A percentile compares a stretch with the other conserved stretches of the same genome.
phyloP scores from a whole-genome alignment of 805 yeast genomes.

The Kodamaea kaohsiungensis region DNA sequence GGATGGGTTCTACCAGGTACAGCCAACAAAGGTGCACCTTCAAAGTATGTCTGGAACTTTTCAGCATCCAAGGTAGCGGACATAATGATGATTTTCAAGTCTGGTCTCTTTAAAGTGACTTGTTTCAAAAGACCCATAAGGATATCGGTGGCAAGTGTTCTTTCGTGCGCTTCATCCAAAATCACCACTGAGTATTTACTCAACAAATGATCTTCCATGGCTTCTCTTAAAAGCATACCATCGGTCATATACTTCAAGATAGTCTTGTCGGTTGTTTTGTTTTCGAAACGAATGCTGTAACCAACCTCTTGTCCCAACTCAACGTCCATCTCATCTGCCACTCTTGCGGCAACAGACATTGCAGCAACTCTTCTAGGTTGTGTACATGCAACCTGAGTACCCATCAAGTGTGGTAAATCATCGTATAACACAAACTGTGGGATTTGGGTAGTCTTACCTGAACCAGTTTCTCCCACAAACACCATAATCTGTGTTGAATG shows the following conservation, averaged over 20 bases:
- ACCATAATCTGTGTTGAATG: conserved; percentile 94
- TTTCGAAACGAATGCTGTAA: conserved; percentile 91
- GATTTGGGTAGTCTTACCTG: conserved; percentile 97
- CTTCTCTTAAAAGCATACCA: conserved; percentile 96
- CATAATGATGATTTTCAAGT: conserved; percentile 90
- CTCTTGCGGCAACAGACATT: conserved; percentile 97
- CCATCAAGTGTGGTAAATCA: conserved; percentile 84
- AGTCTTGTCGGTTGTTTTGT: conserved; percentile 78
- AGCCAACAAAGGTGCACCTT: conserved; percentile 89
- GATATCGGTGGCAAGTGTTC: conserved; percentile 95
- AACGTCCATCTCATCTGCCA: conserved; percentile 97
- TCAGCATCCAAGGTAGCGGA: conserved; percentile 98
- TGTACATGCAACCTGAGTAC: conserved; percentile 91
- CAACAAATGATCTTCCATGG: conserved; percentile 92
- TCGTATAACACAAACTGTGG: conserved; percentile 94
- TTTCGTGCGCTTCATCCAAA: conserved; percentile 97
- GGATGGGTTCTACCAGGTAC: conserved; percentile 99
- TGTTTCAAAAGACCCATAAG: conserved; percentile 92
- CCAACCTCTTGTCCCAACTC: conserved; percentile 92
- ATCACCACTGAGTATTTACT: conserved; percentile 83
- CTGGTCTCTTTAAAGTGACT: conserved; percentile 76
- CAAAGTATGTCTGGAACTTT: conserved; percentile 87
- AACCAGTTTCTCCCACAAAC: conserved; percentile 98
- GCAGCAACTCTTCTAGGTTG: conserved; percentile 99
- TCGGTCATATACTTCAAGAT: conserved; percentile 95